Percentiles rank a stretch among this genome's conserved stretches.
Conservation (phyloP, 371 early-diverging fungal genomes). For the Circinella minor region DNA sequence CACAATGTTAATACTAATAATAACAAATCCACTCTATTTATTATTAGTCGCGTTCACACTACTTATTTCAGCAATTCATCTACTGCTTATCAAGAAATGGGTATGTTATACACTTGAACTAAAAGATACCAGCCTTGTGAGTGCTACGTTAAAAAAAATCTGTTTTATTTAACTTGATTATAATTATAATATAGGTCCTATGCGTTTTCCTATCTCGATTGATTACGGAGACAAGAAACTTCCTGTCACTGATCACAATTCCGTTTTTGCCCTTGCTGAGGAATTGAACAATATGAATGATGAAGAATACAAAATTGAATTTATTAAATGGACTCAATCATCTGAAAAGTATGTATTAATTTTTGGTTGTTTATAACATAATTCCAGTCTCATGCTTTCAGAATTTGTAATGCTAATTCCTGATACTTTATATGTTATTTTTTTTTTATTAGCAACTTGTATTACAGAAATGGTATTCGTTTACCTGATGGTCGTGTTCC, state of each 20-base stretch:
- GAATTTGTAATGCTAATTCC: too few species aligned
- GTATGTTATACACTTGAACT: background rate
- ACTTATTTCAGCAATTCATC: conserved; percentile 30
- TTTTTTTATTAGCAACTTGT: conserved; percentile 26
- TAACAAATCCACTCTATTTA: background rate
- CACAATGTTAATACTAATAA: too few species aligned
- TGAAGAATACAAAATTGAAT: conserved; percentile 33
- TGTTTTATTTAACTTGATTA: background rate
- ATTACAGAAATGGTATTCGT: conserved; percentile 29
- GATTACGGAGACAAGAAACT: conserved; percentile 28
- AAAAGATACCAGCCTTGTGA: too few species aligned
- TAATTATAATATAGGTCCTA: conserved; percentile 18
- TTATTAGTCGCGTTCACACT: conserved; percentile 36
- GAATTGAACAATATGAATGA: conserved; percentile 31
- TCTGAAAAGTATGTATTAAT: conserved; percentile 27
- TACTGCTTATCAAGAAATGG: conserved; percentile 38
- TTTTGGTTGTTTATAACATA: too few species aligned
- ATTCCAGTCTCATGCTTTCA: too few species aligned
- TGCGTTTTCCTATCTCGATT: conserved; percentile 33
- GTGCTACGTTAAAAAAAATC: too few species aligned
- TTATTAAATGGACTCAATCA: conserved; percentile 36
- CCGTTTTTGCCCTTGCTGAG: conserved; percentile 34
- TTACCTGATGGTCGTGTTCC: conserved; percentile 36
- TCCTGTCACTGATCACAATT: conserved; percentile 33
- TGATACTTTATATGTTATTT: background rate